Evolutionary conservation across 2,329 filamentous ascomycete species (phyloP), one percentile per base, ranked within the genome.

Genomic region (Alternaria sp.): DNA sequence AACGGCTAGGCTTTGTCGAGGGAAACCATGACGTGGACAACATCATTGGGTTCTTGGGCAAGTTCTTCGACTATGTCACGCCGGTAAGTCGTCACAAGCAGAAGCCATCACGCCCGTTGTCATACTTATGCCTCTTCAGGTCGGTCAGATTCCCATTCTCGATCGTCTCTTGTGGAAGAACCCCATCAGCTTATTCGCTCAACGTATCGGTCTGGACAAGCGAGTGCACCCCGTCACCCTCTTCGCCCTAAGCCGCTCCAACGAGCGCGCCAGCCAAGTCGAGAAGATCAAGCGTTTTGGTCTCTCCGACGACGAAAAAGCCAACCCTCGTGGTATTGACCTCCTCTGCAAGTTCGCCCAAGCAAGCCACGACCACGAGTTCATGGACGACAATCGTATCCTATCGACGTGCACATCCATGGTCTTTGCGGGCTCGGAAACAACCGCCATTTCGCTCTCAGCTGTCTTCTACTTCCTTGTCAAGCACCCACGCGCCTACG

Each of bases 391-490:
- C 68, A 82, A 81, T 3, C 81, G 90, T 8, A 89, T 92, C 10
- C 85, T 90, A 63, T 88, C 88, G 6, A 89, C 90, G 78, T 88
- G 88, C 49, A 85, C 88, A n/a, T 87, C 83, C 57, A 91, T 91
- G 88, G 79, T 82, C 61, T 85, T 90, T 66, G 91, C 91, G 0
- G 90, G 91, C 3, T 89, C 86, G 2, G 91, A 95, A 76, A 94
- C 91, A 0, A 94, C 91, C 0, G 90, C 89, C 37, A 93, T 93
- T 70, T 87, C 85, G 6, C 82, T 93, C 0, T 85, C 85, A 5
- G 83, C 87, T 6, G 84, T 93, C 0, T 91, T 94, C 69, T 93
- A 93, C 77, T 88, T 87, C 74, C 78, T 93, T 3, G 81, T 93
- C 34, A 88, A 88, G 69, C 85, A 87, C 67, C 87, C 88, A 0